A percentile compares a stretch with the other conserved stretches of the same genome.
Evolutionary conservation across 2,329 filamentous ascomycete species (phyloP).

Genomic region (Podosphaera leucotricha): DNA sequence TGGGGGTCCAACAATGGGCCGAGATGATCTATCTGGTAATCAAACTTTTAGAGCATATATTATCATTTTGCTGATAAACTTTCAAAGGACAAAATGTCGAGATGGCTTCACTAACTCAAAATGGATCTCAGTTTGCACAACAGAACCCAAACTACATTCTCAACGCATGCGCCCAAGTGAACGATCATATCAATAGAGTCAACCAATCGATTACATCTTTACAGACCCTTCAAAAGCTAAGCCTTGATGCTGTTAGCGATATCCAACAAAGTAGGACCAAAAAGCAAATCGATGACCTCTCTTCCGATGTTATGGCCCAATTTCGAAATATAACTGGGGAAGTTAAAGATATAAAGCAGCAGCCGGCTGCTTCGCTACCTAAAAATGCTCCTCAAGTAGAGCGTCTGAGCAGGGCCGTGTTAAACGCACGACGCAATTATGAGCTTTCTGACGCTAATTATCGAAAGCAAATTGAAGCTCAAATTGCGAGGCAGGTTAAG

Average conservation of each 20-base stretch:
- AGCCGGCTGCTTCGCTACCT: constrained; percentile 47
- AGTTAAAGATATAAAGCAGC: constrained; percentile 62
- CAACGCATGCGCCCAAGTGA: constrained; percentile 64
- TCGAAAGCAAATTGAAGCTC: constrained; percentile 55
- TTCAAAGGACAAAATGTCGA: constrained; percentile 27
- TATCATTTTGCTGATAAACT: background rate
- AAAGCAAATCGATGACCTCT: constrained; percentile 48
- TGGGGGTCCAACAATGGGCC: constrained; percentile 12
- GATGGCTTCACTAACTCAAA: constrained; percentile 33
- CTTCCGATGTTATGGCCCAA: constrained; percentile 56
- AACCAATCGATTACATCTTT: constrained; percentile 50
- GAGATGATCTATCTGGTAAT: constrained; percentile 19
- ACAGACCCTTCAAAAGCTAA: constrained; percentile 29
- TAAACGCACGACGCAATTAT: constrained; percentile 57
- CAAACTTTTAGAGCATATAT: background rate
- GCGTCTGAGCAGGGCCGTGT: constrained; percentile 46
- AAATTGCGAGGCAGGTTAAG: constrained; percentile 71
- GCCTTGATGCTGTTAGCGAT: constrained; percentile 39
- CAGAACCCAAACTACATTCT: constrained; percentile 53
- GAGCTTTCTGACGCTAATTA: constrained; percentile 61
- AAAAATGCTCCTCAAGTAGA: constrained; percentile 63
- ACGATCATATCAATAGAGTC: constrained; percentile 51
- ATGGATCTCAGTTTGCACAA: constrained; percentile 23
- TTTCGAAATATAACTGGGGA: constrained; percentile 62
- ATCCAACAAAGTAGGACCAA: constrained; percentile 28